Conservation (phyloP, 2,329 filamentous ascomycete species). For the Ophiostoma populinum region DNA sequence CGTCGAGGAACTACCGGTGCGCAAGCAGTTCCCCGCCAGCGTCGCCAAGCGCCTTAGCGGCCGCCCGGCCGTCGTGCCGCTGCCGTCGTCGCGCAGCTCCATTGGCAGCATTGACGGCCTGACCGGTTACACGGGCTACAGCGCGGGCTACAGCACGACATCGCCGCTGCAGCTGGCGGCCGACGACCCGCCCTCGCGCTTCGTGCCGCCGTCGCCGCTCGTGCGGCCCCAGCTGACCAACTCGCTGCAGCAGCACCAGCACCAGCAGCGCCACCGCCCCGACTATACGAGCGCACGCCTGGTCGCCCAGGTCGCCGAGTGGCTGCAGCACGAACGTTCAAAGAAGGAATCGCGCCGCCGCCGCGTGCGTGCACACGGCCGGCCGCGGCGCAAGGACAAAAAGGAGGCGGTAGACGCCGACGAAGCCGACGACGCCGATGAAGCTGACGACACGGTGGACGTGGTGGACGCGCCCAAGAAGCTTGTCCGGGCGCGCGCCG, state of each 20-base stretch:
- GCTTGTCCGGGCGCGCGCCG: too few relatives aligned
- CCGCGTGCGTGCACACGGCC: conserved; percentile 20
- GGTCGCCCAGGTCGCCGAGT: conserved; percentile 60
- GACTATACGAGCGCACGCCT: conserved; percentile 34
- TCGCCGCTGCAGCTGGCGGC: conserved; percentile 14
- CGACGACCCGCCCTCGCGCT: conserved; percentile 10
- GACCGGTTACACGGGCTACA: conserved; percentile 9
- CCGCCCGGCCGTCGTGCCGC: conserved; percentile 19
- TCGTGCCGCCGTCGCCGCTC: conserved; percentile 6
- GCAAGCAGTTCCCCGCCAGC: conserved; percentile 28
- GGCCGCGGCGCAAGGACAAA: conserved; percentile 17
- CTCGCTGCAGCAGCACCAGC: conserved; percentile 19
- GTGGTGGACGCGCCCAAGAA: neutral
- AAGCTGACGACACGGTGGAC: neutral
- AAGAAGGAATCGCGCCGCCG: conserved; percentile 42
- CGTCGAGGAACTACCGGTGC: conserved; percentile 20
- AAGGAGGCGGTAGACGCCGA: neutral
- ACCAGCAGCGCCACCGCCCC: conserved; percentile 20
- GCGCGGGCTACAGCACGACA: conserved; percentile 6
- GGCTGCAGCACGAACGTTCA: conserved; percentile 64
- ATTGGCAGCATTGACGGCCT: conserved; percentile 21
- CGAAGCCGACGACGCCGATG: neutral
- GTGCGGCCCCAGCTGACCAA: conserved; percentile 7
- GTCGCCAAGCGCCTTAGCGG: conserved; percentile 28
- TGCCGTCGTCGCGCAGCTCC: conserved; percentile 26